These are phyloP conservation scores for Tetraselmis chui DNA, from an alignment of 139 green algal species.

Conservation along the genomic window DNA sequence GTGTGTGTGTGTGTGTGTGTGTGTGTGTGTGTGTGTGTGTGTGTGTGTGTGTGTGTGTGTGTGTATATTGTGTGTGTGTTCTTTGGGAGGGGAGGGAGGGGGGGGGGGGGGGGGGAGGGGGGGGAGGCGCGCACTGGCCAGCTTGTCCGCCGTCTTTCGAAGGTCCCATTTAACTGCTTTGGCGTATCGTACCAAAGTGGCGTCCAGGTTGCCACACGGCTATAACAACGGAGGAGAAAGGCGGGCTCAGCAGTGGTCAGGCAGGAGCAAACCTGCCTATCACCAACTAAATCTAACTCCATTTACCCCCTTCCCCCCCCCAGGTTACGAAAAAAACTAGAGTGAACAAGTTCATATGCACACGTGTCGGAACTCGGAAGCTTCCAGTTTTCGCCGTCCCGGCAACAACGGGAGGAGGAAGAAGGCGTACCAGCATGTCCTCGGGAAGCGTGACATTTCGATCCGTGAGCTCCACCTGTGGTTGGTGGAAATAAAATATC, in stretches of 20 bases:
- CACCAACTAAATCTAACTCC: not conserved
- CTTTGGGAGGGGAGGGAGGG: not conserved
- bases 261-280: not conserved
- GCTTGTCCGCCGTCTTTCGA: not conserved
- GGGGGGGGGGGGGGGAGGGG: too few species aligned
- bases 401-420: not conserved
- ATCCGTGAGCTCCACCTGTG: not conserved
- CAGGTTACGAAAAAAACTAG: not conserved
- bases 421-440: not conserved
- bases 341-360: not conserved
- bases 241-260: too few species aligned
- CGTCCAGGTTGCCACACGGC: not conserved
- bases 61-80: too few species aligned
- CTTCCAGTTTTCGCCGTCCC: not conserved
- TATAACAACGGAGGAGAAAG: too few species aligned
- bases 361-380: not conserved
- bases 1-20: too few species aligned
- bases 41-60: too few species aligned
- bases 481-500: too few species aligned
- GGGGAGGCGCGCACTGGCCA: not conserved
- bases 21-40: too few species aligned
- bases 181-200: not conserved
- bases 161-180: not conserved
- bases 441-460: not conserved
- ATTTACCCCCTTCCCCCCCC: not conserved